These are phyloP conservation scores for Trichoderma oligosporum DNA, from an alignment of 2,329 filamentous ascomycete genomes.

Conservation along the genomic window DNA sequence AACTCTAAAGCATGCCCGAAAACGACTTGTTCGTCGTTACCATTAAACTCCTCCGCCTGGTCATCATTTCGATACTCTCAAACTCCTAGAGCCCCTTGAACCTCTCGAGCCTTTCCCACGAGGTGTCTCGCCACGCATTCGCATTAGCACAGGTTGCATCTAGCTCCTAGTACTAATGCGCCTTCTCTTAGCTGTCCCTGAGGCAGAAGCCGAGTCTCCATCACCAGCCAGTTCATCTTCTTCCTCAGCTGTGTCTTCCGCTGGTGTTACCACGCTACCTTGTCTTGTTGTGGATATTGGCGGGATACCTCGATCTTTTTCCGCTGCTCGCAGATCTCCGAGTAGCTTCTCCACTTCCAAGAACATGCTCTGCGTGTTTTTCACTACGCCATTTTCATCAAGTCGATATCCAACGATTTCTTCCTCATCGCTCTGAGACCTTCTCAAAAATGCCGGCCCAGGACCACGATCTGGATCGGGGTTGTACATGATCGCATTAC, in stretches of 20 bases:
- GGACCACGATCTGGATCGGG: constrained; percentile 71
- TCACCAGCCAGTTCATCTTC: constrained; percentile 48
- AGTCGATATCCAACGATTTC: constrained; percentile 58
- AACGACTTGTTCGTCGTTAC: neutral
- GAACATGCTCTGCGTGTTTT: constrained; percentile 86
- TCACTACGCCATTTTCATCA: constrained; percentile 81
- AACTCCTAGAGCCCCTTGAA: neutral
- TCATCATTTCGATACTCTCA: neutral
- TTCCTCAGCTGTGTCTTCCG: constrained; percentile 47
- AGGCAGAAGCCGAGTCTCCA: constrained; percentile 31
- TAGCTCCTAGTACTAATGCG: constrained; percentile 36
- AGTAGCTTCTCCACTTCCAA: constrained; percentile 78
- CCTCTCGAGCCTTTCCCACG: neutral
- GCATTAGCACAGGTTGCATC: constrained; percentile 20
- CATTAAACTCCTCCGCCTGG: neutral
- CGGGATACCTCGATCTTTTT: constrained; percentile 49
- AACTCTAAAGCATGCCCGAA: constrained; percentile 2
- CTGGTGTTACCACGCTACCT: constrained; percentile 39
- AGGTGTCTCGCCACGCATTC: constrained; percentile 3
- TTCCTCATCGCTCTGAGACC: constrained; percentile 43
- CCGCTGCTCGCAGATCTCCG: constrained; percentile 69
- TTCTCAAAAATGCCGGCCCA: constrained; percentile 56
- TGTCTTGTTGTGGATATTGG: constrained; percentile 34
- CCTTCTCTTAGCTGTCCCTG: constrained; percentile 36
- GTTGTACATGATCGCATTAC: constrained; percentile 98